Percentiles rank a stretch among this genome's conserved stretches.
These are phyloP conservation scores for Termitomyces bulborhizus DNA, from an alignment of 768 basidiomycete genomes.

Conservation along the genomic window DNA sequence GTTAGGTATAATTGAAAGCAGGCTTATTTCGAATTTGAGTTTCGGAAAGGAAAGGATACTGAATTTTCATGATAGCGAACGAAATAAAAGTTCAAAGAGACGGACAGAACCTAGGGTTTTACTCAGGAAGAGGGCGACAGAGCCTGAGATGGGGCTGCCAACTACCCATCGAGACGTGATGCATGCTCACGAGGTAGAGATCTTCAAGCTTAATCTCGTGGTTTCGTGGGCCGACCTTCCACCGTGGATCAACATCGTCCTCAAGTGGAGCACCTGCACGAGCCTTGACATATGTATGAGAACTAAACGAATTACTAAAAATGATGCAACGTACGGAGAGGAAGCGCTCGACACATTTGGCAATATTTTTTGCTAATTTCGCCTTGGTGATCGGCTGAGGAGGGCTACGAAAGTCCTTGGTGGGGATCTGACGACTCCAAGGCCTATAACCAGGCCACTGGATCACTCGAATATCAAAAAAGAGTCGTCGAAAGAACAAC, in stretches of 20 bases:
- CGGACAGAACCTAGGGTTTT: neutral
- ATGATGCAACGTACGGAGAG: slow-evolving; percentile 38
- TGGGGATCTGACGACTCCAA: slow-evolving; percentile 80
- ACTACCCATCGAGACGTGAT: slow-evolving; percentile 77
- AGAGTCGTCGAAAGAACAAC: neutral
- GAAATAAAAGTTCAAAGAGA: neutral
- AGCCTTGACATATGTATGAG: slow-evolving; percentile 30
- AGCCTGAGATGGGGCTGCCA: slow-evolving; percentile 79
- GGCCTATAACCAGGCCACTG: slow-evolving; percentile 79
- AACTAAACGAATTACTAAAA: slow-evolving; percentile 1
- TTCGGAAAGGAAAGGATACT: too few species aligned
- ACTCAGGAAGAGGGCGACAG: slow-evolving; percentile 26
- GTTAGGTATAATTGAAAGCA: neutral
- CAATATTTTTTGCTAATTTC: slow-evolving; percentile 76
- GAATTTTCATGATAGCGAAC: neutral
- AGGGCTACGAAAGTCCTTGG: slow-evolving; percentile 73
- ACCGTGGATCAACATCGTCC: slow-evolving; percentile 53
- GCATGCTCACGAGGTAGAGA: slow-evolving; percentile 69
- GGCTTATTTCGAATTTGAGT: neutral
- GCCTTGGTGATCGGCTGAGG: slow-evolving; percentile 71
- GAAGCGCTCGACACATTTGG: slow-evolving; percentile 70
- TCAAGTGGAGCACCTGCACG: slow-evolving; percentile 48
- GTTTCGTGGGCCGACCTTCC: slow-evolving; percentile 55
- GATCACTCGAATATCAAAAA: slow-evolving; percentile 4
- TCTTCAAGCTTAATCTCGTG: slow-evolving; percentile 56